These are phyloP conservation scores for Pseudocercospora fijiensis DNA, from an alignment of 2,329 filamentous ascomycete species.

Conservation along the genomic window DNA sequence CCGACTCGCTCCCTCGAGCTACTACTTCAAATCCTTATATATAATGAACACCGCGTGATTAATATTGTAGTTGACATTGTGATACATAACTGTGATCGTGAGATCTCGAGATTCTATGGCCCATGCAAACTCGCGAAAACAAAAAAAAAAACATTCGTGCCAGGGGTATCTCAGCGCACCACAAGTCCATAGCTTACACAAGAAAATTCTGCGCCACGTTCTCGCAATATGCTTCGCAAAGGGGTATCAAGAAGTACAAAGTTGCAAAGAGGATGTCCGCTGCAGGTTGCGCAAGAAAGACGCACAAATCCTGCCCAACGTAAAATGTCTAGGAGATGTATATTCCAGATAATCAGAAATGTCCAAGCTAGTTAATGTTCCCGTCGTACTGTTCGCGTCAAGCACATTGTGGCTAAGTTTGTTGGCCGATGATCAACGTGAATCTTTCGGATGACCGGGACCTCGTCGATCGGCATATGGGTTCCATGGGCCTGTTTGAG, in stretches of 20 bases:
- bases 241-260: conserved; percentile 8
- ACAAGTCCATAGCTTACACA: not conserved
- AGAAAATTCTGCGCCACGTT: conserved; percentile 5
- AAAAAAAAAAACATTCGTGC: conserved; percentile 7
- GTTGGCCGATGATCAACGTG: not conserved
- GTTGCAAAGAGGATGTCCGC: not conserved
- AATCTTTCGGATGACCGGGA: conserved; percentile 10
- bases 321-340: not conserved
- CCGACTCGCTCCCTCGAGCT: not conserved
- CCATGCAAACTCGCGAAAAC: not conserved
- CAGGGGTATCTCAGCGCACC: conserved; percentile 10
- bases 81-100: conserved; percentile 4
- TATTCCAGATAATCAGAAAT: not conserved
- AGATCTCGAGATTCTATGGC: conserved; percentile 6
- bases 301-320: not conserved
- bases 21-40: not conserved
- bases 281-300: not conserved
- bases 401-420: not conserved
- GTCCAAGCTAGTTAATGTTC: not conserved
- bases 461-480: conserved; percentile 33
- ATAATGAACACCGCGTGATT: not conserved
- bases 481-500: conserved; percentile 38
- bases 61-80: not conserved
- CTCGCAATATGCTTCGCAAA: conserved; percentile 8
- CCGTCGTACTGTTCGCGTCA: not conserved